Evolutionary conservation across 805 yeast genomes (phyloP).

Genomic region (Cyberlindnera mycetangii): DNA sequence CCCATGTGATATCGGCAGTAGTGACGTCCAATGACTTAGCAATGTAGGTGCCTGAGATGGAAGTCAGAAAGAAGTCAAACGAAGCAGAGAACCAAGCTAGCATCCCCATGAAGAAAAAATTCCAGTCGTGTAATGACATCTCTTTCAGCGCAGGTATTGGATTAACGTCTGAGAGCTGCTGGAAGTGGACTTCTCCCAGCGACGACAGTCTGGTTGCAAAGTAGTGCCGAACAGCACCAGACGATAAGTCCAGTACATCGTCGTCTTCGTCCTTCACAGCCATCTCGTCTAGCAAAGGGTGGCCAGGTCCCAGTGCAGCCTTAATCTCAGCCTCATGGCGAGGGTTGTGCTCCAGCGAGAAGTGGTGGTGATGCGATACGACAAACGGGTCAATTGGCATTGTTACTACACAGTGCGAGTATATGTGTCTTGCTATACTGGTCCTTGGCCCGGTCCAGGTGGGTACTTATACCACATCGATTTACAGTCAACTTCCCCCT

Average conservation of each 20-base stretch:
- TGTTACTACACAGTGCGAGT: too few species aligned
- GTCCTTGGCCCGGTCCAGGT: too few species aligned
- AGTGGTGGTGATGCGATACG: constrained; percentile 12
- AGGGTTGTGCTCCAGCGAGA: constrained; percentile 5
- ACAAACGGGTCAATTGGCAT: constrained; percentile 16
- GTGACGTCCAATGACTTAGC: constrained; percentile 45
- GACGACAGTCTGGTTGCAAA: constrained; percentile 26
- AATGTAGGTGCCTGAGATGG: constrained; percentile 50
- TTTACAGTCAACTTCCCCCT: too few species aligned
- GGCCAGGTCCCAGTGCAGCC: constrained; percentile 1
- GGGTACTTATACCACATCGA: too few species aligned
- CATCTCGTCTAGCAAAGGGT: background rate
- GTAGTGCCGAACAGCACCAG: constrained; percentile 16
- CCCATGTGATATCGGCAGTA: constrained; percentile 63
- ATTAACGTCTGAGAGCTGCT: constrained; percentile 32
- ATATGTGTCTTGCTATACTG: too few species aligned
- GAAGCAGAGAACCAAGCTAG: constrained; percentile 74
- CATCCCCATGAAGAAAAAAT: constrained; percentile 55
- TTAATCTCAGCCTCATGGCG: constrained; percentile 2
- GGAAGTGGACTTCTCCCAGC: constrained; percentile 24
- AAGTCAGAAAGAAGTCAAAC: constrained; percentile 67
- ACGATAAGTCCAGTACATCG: constrained; percentile 9
- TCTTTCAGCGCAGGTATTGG: constrained; percentile 42
- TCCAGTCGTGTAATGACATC: constrained; percentile 46
- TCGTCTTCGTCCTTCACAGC: background rate